Evolutionary conservation across 176 grass and related monocot species (phyloP), one percentile per base, ranked within the genome.

Genomic region (Aegilops bicornis): DNA sequence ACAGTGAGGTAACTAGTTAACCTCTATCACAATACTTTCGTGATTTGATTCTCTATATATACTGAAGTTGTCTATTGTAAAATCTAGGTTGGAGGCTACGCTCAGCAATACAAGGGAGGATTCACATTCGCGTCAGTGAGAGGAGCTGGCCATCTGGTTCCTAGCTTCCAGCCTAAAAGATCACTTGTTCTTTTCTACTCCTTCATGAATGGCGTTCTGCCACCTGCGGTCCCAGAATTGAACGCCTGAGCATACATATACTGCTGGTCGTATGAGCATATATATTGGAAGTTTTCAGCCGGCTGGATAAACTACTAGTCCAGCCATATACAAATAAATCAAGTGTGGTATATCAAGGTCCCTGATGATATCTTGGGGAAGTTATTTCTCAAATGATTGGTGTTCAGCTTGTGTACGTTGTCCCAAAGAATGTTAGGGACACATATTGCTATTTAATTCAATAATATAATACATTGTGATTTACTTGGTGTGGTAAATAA

Each of bases 121-220:
- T 80, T 91, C 62, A 78, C 73, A 14, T 64, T 94, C 24, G 69
- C 54, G 0, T 87, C 92, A 0, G 84, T 91, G 73, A 87, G 87
- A 45, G 86, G 84, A 81, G 45, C 89, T 54, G 92, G 80, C 1
- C 87, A 93, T 58, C 61, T 69, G 85, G 88, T 90, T 73, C 81
- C 88, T 17, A 81, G 36, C 6, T 29, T 66, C 17, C 88, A 90
- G 32, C 88, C 88, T 9, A 50, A 85, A 32, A 85, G 85, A 85
- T 78, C 52, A 60, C 30, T 93, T 19, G 39, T 78, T 54, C 15
- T 91, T 54, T 45, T 88, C 0, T 19, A 39, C 12, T 83, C 14
- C 35, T 93, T 93, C 54, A 66, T 93, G 6, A 25, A 69, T 62
- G 78, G 69, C 20, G 58, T 61, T 61, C 58, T 61, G 20, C 58